Evolutionary conservation across 2,329 filamentous ascomycete genomes (phyloP), one percentile per base, ranked within the genome.

Genomic region (Fusarium solani-melongenae): DNA sequence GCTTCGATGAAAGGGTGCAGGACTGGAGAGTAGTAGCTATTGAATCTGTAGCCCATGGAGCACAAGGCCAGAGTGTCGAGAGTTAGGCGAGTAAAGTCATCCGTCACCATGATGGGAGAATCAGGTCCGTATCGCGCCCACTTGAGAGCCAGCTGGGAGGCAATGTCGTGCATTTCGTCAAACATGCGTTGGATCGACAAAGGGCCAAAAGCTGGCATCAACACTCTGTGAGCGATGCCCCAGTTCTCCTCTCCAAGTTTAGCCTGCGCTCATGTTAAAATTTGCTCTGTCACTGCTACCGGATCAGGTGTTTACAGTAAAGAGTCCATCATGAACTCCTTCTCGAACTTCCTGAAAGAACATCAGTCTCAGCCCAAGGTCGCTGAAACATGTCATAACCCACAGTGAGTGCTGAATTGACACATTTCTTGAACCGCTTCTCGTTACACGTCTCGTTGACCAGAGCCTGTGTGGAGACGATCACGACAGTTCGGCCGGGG

Each of bases 61-160:
- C 55, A 58, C 22, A 58, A 29, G 1, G 55, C 55, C 24, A 58
- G 24, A 14, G 55, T 58, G 34, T 58, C 55, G 6, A 58, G 55
- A 9, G 92, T 90, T 24, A 94, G 82, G 17, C 92, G 87, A 4
- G 92, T 93, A 70, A 93, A 93, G 79, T 93, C 91, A n/a, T 92
- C 90, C 0, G 88, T 86, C 0, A 89, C 88, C 31, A 85, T 82
- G 64, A 95, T 92, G 10, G 87, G 83, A 51, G 86, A 78, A 4
- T 84, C 79, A 0, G 89, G 82, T 1, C 92, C 92, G 70, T 89
- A 85, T 53, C 92, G 86, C 10, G 91, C 91, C 88, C 91, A 92
- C 79, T 93, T 93, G 79, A 92, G 84, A 5, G 88, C 86, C 46
- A 93, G 82, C 76, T 94, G 91, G 0, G 85, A 84, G 4, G 90